These are phyloP conservation scores for Stachybotrys elegans DNA, from an alignment of 2,329 filamentous ascomycete genomes.

Conservation along the genomic window DNA sequence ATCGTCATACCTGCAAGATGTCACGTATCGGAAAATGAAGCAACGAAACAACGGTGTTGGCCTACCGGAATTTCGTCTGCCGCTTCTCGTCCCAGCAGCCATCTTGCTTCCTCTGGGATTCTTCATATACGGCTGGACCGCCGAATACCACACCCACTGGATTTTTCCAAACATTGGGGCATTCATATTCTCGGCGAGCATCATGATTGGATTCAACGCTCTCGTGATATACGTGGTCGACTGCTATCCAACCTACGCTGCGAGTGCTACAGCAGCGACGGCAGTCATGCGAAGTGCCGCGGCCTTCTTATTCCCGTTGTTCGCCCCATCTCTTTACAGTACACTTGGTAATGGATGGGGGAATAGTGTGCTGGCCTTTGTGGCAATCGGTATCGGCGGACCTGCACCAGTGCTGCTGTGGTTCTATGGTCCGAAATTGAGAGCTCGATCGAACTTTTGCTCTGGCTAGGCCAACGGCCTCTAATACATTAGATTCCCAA, in stretches of 20 bases:
- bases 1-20: conserved; percentile 33
- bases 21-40: conserved; percentile 38
- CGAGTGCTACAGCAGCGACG: conserved; percentile 54
- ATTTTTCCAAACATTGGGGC: conserved; percentile 48
- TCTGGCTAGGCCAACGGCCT: not conserved
- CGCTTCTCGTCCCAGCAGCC: conserved; percentile 43
- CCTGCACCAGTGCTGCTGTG: conserved; percentile 40
- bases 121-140: conserved; percentile 57
- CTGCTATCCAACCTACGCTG: conserved; percentile 40
- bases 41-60: conserved; percentile 29
- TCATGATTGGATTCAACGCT: conserved; percentile 38
- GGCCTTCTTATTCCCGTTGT: conserved; percentile 59
- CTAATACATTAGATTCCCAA: too few species aligned
- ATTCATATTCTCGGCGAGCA: conserved; percentile 29
- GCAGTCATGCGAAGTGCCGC: conserved; percentile 57
- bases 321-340: conserved; percentile 43
- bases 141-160: conserved; percentile 50
- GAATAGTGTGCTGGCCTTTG: conserved; percentile 40
- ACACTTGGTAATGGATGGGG: conserved; percentile 46
- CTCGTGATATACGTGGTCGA: conserved; percentile 59
- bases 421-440: conserved; percentile 37
- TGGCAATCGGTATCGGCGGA: conserved; percentile 36
- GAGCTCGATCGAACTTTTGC: conserved; percentile 22
- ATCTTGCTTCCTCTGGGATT: conserved; percentile 48
- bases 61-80: conserved; percentile 41